Base-by-base conservation (phyloP, 345 rosid species). In the Lepidium africanum region DNA sequence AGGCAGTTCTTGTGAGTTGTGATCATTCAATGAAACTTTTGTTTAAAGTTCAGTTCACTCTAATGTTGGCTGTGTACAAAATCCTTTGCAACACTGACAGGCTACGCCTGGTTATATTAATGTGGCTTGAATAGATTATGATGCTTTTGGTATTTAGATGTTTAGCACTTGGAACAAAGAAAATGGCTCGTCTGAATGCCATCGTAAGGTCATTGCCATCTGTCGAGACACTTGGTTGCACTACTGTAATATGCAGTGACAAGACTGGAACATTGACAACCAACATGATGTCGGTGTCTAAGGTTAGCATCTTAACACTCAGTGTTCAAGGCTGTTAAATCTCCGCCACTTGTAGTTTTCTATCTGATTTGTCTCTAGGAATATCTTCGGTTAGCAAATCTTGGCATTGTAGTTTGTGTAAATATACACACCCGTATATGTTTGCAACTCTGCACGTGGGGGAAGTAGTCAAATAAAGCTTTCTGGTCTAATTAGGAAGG, bases 191-290 rank as follows among this genome's bases (percentile, higher is more conserved):
- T 65, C 77, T 94, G 79, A 94, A 94, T 82, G 99, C 99, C 37
- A 89, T 94, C 77, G 99, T 94, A 46, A 86, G 97, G 45, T 89
- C 97, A 59, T 86, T 94, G 88, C 97, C 99, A 65, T 94, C 99
- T 15, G 99, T 91, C 14, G 99, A 94, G 82, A 94, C 99, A 40
- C 82, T 91, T 70, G 97, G 97, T 56, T 94, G 99, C 82, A 94
- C 99, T 53, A 91, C 99, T 55, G 99, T 94, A 67, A 94, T 94
- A 72, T 94, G 99, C 82, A 91, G 96, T 64, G 99, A 94, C 77
- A 94, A 94, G 79, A 94, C 99, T 52, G 99, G 99, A 75, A 94
- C 97, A 69, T 81, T 94, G 78, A 94, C 99, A 15, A 94, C 99
- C 65, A 94, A 89, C 66, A 94, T 94, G 99, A 94, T 94, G 97